Evolutionary conservation across 73 alveolate species (phyloP).

Genomic region (Effrenium voratum): DNA sequence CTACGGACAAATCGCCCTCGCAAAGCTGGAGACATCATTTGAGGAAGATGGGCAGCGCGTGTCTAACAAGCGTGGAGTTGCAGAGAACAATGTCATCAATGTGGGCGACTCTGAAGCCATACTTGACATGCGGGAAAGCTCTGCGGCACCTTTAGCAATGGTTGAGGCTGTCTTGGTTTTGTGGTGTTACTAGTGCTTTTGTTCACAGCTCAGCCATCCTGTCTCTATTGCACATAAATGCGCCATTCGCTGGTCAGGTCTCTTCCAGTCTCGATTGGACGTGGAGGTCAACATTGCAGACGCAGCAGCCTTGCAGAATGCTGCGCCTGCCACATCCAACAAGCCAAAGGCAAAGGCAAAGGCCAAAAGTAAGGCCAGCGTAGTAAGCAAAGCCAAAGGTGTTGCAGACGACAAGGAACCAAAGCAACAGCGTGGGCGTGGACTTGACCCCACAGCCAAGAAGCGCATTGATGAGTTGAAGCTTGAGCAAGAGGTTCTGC

Average conservation of each 20-base stretch:
- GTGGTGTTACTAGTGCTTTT: neutral
- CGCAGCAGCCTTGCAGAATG: neutral
- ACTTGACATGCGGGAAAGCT: neutral
- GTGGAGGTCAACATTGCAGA: neutral
- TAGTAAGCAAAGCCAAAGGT: neutral
- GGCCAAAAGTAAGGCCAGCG: neutral
- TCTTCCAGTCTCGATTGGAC: neutral
- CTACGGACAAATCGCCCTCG: neutral
- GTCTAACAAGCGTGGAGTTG: neutral
- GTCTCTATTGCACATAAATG: no score
- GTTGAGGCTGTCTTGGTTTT: neutral
- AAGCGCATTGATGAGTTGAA: neutral
- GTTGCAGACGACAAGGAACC: neutral
- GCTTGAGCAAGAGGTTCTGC: neutral
- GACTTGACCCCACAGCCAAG: neutral
- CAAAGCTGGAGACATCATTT: neutral
- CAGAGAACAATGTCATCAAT: neutral
- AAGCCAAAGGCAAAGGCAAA: neutral
- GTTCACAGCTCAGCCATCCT: neutral
- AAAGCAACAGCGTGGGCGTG: no score
- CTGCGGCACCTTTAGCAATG: neutral
- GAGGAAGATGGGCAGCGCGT: neutral
- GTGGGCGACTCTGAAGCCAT: conserved; percentile 33
- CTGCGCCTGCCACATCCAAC: neutral
- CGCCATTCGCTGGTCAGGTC: neutral